Evolutionary conservation across 2,329 filamentous ascomycete genomes (phyloP), one percentile per base, ranked within the genome.

Genomic region (Ophidiomyces ophidiicola): DNA sequence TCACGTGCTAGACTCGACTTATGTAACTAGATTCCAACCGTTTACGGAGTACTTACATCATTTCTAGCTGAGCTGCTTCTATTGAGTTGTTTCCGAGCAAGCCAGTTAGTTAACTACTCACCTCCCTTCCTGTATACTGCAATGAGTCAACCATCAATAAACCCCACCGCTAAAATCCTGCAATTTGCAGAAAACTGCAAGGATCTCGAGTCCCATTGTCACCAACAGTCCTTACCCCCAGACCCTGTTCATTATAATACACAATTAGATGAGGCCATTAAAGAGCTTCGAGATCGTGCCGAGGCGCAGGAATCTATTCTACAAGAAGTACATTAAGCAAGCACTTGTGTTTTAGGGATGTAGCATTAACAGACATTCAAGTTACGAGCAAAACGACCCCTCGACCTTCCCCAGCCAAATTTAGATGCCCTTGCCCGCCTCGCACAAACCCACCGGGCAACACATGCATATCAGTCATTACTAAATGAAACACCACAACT

Each of bases 401-500:
- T 45, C 51, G 44, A 41, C 18, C 51, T 63, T 8, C 50, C 51
- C 18, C 51, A 52, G n/a, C 49, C 53, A 11, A 50, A 42, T 33
- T 46, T 50, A 15, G 52, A 57, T 32, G 45, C 54, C 8, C 50
- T 48, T 43, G 46, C 48, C 11, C 62, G 66, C 25, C 49, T 64
- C 2, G 51, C 51, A n/a, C 61, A 76, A 59, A 58, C 72, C 20
- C 62, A 60, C 38, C 54, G 63, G 25, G 63, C 86, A 52, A 77
- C 74, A 49, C 62, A 67, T 35, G 81, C 80, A 2, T 84, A 86
- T 50, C 70, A 75, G 37, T 68, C 71, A 11, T 63, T 85, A 32
- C 70, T 74, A 8, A 63, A 71, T 30, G 67, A 70, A 10, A 69
- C 77, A 36, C 78, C 80, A 6, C 75, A 76, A 48, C 62, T 88